Base-by-base conservation (phyloP, 345 rosid species). In the Iberis pinnata region DNA sequence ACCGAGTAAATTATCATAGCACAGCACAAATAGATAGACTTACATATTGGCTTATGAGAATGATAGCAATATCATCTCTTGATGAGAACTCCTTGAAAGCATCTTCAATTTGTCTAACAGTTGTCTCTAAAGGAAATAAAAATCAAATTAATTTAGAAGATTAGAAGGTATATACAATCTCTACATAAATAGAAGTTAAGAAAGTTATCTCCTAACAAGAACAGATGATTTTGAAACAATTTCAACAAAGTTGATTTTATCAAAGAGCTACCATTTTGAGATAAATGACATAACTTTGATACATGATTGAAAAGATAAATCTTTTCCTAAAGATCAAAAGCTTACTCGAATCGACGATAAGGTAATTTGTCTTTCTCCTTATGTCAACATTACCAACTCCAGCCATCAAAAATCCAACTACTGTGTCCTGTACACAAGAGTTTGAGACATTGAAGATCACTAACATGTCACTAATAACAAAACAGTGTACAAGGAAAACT, bases 351-450 rank as follows among this genome's bases (percentile, higher is more conserved):
- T 93, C 94, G 22, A 93, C 99, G 12, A 83, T 86, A 59, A 93
- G 97, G 61, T 88, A 88, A 65, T 92, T 92, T 42, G 95, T 85
- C 74, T 88, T 92, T 40, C 94, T 86, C 64, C 95, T 69, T 69
- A 92, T 61, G 60, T 93, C 99, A 49, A 93, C 99, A 63, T 93
- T 93, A 59, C 99, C 99, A 37, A 93, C 99, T 51, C 99, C 99
- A 67, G 95, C 90, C 68, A 88, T 82, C 78, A 88, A 73, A 78
- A 92, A 82, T 46, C 98, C 98, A 72, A 79, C 82, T 9, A 92
- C 76, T 0, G 95, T 88, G 64, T 92, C 98, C 98, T 92, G 54
- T 35, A 47, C 41, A 60, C 22, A 58, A 50, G 18, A 56, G 3
- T 22, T 22, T 22, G 25, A 22, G 25, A 22, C 6, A 7, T 9